Percentiles rank a stretch among this genome's conserved stretches.
These are phyloP conservation scores for Micromonas pusilla DNA, from an alignment of 139 green algal genomes.

Conservation along the genomic window DNA sequence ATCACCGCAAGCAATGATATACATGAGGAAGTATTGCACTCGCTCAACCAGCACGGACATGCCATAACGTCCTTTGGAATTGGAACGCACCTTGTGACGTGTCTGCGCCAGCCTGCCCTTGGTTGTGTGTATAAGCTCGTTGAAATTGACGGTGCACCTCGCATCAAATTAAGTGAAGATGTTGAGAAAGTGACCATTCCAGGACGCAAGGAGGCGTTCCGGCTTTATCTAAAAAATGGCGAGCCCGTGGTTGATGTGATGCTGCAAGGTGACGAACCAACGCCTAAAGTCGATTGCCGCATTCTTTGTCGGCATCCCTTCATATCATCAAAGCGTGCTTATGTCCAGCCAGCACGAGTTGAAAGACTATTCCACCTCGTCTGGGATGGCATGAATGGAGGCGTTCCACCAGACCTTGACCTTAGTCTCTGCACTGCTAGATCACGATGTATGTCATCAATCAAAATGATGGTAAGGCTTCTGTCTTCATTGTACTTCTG, in stretches of 20 bases:
- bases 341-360: slow-evolving; percentile 35
- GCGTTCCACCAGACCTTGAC: neutral
- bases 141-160: slow-evolving; percentile 38
- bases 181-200: slow-evolving; percentile 43
- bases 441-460: slow-evolving; percentile 23
- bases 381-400: slow-evolving; percentile 28
- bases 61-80: slow-evolving; percentile 45
- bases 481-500: neutral
- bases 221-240: slow-evolving; percentile 37
- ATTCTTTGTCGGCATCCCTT: slow-evolving; percentile 44
- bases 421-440: slow-evolving; percentile 18
- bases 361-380: slow-evolving; percentile 34
- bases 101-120: slow-evolving; percentile 36
- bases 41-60: slow-evolving; percentile 44
- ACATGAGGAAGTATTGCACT: slow-evolving; percentile 37
- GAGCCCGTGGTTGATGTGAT: slow-evolving; percentile 40
- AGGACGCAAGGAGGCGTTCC: slow-evolving; percentile 34
- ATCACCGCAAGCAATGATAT: slow-evolving; percentile 45
- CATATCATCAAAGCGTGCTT: slow-evolving; percentile 39
- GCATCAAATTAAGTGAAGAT: slow-evolving; percentile 45
- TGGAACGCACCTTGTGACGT: slow-evolving; percentile 47
- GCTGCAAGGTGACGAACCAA: slow-evolving; percentile 17
- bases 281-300: slow-evolving; percentile 33
- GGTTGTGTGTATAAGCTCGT: slow-evolving; percentile 49
- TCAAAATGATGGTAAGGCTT: slow-evolving; percentile 10